Conservation (phyloP, 2,329 filamentous ascomycete genomes). For the Fusarium verrucosum region DNA sequence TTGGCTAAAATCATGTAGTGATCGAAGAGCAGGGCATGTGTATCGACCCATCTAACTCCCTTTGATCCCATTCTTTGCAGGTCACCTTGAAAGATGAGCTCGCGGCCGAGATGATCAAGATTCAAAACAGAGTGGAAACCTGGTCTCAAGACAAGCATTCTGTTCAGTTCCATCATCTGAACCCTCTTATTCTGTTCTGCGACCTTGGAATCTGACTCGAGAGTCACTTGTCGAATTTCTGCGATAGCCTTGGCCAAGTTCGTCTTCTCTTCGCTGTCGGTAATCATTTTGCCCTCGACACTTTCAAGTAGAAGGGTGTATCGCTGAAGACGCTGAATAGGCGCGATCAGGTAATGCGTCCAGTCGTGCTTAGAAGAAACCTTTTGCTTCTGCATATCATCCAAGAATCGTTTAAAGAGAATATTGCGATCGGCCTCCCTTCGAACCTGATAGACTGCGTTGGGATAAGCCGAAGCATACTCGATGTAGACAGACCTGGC, state of each 20-base stretch:
- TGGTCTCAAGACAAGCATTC: conserved; percentile 84
- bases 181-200: conserved; percentile 93
- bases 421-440: conserved; percentile 87
- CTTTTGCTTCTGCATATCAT: conserved; percentile 80
- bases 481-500: conserved; percentile 89
- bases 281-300: conserved; percentile 82
- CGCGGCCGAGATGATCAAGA: conserved; percentile 90
- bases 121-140: conserved; percentile 92
- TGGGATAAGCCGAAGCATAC: conserved; percentile 88
- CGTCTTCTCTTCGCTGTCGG: conserved; percentile 88
- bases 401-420: conserved; percentile 85
- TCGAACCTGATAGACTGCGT: conserved; percentile 82
- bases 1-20: conserved; percentile 96
- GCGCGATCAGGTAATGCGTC: conserved; percentile 93
- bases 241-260: conserved; percentile 86
- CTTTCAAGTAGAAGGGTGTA: conserved; percentile 86
- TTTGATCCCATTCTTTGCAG: conserved; percentile 88
- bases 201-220: conserved; percentile 92
- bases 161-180: conserved; percentile 82
- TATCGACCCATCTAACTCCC: conserved; percentile 92
- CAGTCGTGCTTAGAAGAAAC: conserved; percentile 85
- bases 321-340: conserved; percentile 90
- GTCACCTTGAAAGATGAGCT: conserved; percentile 89
- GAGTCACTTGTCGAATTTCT: conserved; percentile 88
- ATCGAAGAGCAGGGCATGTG: conserved; percentile 92